phyloP scores from a whole-genome alignment of 495 filamentous ascomycete species.

The Lophiostoma macrostomum region DNA sequence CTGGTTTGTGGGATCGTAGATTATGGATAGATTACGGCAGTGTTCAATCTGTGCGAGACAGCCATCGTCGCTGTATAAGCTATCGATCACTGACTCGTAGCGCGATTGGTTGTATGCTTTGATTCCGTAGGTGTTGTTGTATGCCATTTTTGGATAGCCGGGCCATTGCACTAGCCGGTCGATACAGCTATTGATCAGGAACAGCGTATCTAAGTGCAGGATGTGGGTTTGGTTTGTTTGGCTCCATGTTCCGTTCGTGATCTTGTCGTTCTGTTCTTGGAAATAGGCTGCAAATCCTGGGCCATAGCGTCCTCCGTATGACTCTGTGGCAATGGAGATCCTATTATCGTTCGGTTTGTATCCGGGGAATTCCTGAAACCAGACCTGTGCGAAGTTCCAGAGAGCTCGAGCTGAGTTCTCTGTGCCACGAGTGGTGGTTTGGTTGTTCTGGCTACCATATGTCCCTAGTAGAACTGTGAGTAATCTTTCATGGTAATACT shows the following conservation, averaged over 20 bases:
- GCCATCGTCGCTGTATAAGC: slow-evolving; percentile 48
- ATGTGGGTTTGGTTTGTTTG: slow-evolving; percentile 27
- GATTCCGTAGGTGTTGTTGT: slow-evolving; percentile 48
- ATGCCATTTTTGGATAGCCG: slow-evolving; percentile 42
- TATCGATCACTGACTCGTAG: slow-evolving; percentile 39
- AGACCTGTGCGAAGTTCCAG: slow-evolving; percentile 59
- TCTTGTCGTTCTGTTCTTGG: slow-evolving; percentile 37
- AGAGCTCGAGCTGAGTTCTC: slow-evolving; percentile 52
- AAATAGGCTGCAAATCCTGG: slow-evolving; percentile 39
- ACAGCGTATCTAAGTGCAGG: slow-evolving; percentile 40
- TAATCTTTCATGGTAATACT: no score
- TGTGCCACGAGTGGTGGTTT: slow-evolving; percentile 50
- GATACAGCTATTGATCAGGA: slow-evolving; percentile 71
- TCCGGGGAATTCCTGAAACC: slow-evolving; percentile 54
- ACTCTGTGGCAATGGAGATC: slow-evolving; percentile 54
- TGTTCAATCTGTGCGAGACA: slow-evolving; percentile 52
- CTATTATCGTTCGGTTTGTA: slow-evolving; percentile 55
- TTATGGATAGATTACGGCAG: slow-evolving; percentile 47
- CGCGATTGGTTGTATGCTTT: slow-evolving; percentile 39
- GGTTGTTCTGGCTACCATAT: slow-evolving; percentile 48
- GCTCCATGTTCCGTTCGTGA: slow-evolving; percentile 33
- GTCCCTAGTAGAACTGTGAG: no score
- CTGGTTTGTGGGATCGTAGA: slow-evolving; percentile 46
- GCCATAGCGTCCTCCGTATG: slow-evolving; percentile 64
- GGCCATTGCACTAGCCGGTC: slow-evolving; percentile 41